Evolutionary conservation across 345 rosid genomes (phyloP).

Genomic region (Aquilaria yunnanensis): DNA sequence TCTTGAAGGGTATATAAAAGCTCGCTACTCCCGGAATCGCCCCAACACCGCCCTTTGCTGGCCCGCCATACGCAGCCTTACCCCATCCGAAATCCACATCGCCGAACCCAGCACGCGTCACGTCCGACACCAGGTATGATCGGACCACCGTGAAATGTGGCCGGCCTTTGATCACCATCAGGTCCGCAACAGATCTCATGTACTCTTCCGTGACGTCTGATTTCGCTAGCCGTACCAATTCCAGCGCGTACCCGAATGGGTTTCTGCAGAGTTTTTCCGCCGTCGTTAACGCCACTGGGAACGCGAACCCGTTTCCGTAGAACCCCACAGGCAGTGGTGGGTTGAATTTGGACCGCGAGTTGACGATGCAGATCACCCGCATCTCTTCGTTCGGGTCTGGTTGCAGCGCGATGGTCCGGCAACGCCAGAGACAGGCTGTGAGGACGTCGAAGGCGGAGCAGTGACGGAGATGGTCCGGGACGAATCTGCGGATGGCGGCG

Average conservation of each 20-base stretch:
- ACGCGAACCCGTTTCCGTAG: slow-evolving; percentile 11
- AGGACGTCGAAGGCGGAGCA: slow-evolving; percentile 21
- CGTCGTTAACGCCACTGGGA: slow-evolving; percentile 7
- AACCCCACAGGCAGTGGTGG: slow-evolving; percentile 18
- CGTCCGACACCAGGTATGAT: slow-evolving; percentile 17
- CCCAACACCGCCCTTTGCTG: slow-evolving; percentile 6
- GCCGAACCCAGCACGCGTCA: slow-evolving; percentile 11
- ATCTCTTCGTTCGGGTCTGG: slow-evolving; percentile 20
- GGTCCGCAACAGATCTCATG: slow-evolving; percentile 18
- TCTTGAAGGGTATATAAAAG: neutral
- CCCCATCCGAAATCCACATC: slow-evolving; percentile 33
- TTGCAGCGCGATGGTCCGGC: slow-evolving; percentile 24
- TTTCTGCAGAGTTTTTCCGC: slow-evolving; percentile 5
- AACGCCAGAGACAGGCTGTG: slow-evolving; percentile 31
- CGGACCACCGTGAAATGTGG: slow-evolving; percentile 14
- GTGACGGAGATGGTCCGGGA: slow-evolving; percentile 12
- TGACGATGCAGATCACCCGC: slow-evolving; percentile 23
- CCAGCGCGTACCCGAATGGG: slow-evolving; percentile 13
- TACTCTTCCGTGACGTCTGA: slow-evolving; percentile 15
- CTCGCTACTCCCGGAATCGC: neutral
- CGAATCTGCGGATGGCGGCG: slow-evolving; percentile 18
- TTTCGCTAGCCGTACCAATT: slow-evolving; percentile 16
- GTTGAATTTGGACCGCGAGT: slow-evolving; percentile 18
- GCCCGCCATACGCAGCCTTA: slow-evolving; percentile 19
- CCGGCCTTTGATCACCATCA: slow-evolving; percentile 20